Evolutionary conservation across 2,329 filamentous ascomycete genomes (phyloP).

Genomic region (Xylariaceae sp.): DNA sequence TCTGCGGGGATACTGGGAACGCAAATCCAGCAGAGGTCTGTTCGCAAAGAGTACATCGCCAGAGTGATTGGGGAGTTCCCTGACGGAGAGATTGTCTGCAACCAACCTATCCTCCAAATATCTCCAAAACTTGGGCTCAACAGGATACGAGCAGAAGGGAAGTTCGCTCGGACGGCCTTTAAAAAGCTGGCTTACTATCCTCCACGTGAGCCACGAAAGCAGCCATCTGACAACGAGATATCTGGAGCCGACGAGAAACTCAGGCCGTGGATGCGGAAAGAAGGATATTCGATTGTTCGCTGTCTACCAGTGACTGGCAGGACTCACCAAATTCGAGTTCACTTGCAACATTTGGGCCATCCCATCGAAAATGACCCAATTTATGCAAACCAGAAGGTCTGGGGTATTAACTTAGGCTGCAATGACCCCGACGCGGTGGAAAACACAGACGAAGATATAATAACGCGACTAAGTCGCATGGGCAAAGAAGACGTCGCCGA

Average conservation of each 20-base stretch:
- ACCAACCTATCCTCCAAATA: constrained; percentile 89
- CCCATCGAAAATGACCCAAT: constrained; percentile 97
- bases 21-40: constrained; percentile 73
- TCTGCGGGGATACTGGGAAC: constrained; percentile 71
- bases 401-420: constrained; percentile 71
- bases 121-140: constrained; percentile 94
- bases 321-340: constrained; percentile 91
- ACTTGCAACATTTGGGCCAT: constrained; percentile 88
- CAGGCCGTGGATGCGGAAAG: constrained; percentile 46
- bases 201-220: constrained; percentile 25
- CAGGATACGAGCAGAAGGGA: constrained; percentile 87
- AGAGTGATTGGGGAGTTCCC: constrained; percentile 88
- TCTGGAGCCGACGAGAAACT: constrained; percentile 25
- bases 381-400: constrained; percentile 90
- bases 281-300: constrained; percentile 90
- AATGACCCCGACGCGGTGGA: constrained; percentile 59
- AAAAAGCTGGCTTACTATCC: constrained; percentile 90
- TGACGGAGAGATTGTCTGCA: constrained; percentile 83
- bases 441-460: constrained; percentile 82
- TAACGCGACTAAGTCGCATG: constrained; percentile 79
- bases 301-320: constrained; percentile 89
- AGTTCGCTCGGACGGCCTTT: constrained; percentile 85
- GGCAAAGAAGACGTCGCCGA: constrained; percentile 90
- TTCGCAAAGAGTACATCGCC: constrained; percentile 93
- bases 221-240: constrained; percentile 2